Evolutionary conservation across 1,139 yeast species (phyloP).

Genomic region (Sugiyamaella neomexicana): DNA sequence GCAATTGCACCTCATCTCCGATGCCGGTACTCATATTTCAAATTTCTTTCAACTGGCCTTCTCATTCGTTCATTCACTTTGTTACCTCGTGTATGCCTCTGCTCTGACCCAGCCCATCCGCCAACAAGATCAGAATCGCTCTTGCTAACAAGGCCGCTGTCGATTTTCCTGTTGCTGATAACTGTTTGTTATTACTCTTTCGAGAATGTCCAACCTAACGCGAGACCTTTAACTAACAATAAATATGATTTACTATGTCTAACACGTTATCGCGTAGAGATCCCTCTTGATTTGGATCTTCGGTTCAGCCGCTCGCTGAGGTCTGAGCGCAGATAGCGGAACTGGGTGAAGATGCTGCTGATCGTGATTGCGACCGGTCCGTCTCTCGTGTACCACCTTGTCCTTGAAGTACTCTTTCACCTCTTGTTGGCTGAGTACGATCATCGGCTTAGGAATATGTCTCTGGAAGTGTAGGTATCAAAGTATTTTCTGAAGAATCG

Average conservation of each 20-base stretch:
- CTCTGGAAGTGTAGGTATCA: no score
- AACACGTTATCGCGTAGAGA: conserved; percentile 5
- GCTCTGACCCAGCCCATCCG: background rate
- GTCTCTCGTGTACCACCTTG: no score
- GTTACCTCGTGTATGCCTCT: background rate
- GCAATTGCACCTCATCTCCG: conserved; percentile 5
- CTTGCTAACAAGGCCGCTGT: no score
- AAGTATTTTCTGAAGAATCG: no score
- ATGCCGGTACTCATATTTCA: conserved; percentile 5
- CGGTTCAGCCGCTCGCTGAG: conserved; percentile 9
- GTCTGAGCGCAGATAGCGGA: conserved; percentile 6
- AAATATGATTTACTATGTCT: conserved; percentile 1
- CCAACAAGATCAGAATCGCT: background rate
- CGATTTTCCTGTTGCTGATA: background rate
- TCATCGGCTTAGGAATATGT: no score
- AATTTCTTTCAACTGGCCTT: background rate
- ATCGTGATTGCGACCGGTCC: no score
- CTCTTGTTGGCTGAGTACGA: no score
- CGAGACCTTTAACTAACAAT: background rate
- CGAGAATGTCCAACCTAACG: conserved; percentile 5
- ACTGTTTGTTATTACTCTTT: background rate
- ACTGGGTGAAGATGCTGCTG: background rate
- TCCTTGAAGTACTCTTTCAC: no score
- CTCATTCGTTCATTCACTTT: background rate
- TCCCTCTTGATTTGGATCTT: background rate